Conservation (phyloP, 169 alveolate species). For the Cryptosporidium felis region DNA sequence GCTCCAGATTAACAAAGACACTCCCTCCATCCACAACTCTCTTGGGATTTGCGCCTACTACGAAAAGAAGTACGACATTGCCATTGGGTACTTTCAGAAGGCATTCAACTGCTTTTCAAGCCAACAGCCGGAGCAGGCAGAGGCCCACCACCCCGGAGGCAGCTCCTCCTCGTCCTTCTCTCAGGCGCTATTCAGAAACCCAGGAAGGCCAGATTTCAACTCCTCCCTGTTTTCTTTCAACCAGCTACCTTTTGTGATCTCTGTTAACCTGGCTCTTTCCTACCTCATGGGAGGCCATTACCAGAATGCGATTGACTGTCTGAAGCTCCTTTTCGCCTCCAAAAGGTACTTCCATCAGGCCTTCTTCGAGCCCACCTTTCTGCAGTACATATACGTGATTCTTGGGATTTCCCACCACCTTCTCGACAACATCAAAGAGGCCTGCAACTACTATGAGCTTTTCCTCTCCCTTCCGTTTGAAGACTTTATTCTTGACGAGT, state of each 20-base stretch:
- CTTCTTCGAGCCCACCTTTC: slow-evolving; percentile 18
- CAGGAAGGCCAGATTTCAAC: slow-evolving; percentile 19
- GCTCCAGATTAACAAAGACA: slow-evolving; percentile 26
- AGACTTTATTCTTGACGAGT: slow-evolving; percentile 17
- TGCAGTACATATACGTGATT: slow-evolving; percentile 30
- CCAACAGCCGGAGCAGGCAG: neutral
- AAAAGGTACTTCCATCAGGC: slow-evolving; percentile 25
- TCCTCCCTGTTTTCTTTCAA: slow-evolving; percentile 29
- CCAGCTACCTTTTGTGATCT: slow-evolving; percentile 24
- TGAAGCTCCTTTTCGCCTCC: neutral
- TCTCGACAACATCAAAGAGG: slow-evolving; percentile 34
- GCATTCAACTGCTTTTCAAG: slow-evolving; percentile 3
- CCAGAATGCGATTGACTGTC: slow-evolving; percentile 37
- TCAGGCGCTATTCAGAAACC: neutral
- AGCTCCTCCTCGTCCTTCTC: neutral
- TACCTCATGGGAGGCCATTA: slow-evolving; percentile 63
- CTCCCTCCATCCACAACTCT: slow-evolving; percentile 22
- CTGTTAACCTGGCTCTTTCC: slow-evolving; percentile 40
- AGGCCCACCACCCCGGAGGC: neutral
- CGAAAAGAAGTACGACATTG: slow-evolving; percentile 60
- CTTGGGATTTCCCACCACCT: slow-evolving; percentile 41
- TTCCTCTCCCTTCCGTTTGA: slow-evolving; percentile 36
- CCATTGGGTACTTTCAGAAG: slow-evolving; percentile 59
- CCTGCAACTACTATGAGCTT: slow-evolving; percentile 33
- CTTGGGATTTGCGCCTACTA: slow-evolving; percentile 47